Percentiles rank a stretch among this genome's conserved stretches.
phyloP scores from a whole-genome alignment of 257 asterid species.

The Rubia yunnanensis region DNA sequence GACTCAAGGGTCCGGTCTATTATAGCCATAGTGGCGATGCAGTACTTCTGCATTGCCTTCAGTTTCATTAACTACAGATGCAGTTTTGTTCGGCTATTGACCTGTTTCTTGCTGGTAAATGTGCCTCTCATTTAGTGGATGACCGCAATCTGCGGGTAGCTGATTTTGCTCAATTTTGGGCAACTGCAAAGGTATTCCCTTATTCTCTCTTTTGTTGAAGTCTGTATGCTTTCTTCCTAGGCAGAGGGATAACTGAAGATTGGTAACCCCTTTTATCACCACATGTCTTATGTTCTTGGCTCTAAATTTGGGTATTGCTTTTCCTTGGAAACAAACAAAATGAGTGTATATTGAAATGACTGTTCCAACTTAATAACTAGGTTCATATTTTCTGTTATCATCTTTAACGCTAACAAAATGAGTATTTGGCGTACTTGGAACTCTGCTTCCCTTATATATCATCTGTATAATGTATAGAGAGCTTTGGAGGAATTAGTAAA shows the following conservation, averaged over 20 bases:
- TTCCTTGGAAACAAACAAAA: not conserved
- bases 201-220: constrained; percentile 47
- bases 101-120: constrained; percentile 96
- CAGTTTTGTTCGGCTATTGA: constrained; percentile 91
- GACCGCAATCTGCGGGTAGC: constrained; percentile 99
- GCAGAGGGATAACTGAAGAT: not conserved
- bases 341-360: not conserved
- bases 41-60: constrained; percentile 78
- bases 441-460: not conserved
- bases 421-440: not conserved
- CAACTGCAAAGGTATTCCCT: constrained; percentile 98
- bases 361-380: not conserved
- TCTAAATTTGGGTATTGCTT: not conserved
- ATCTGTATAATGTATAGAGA: not conserved
- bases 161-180: constrained; percentile 99
- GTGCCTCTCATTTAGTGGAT: constrained; percentile 99
- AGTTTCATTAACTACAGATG: constrained; percentile 87
- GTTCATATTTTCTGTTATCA: not conserved
- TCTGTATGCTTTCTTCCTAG: constrained; percentile 15
- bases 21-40: constrained; percentile 70
- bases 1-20: constrained; percentile 35
- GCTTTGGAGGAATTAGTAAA: not conserved
- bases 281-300: not conserved
- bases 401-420: not conserved
- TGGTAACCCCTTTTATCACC: not conserved